Evolutionary conservation across 257 asterid genomes (phyloP).

Genomic region (Hygrophila difformis): DNA sequence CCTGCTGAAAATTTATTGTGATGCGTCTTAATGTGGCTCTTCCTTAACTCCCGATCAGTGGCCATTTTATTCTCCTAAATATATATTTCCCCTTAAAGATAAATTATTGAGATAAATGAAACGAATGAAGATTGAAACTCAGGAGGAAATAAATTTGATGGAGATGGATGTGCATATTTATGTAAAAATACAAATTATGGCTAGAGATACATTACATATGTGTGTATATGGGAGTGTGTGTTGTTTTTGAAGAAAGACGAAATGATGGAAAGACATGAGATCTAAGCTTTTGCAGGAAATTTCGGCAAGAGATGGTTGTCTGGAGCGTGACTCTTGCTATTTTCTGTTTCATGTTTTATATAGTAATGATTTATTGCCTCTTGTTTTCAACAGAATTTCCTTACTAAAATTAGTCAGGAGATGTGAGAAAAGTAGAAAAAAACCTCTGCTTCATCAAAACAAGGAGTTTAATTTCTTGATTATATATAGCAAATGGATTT

Average conservation of each 20-base stretch:
- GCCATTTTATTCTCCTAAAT: slow-evolving; percentile 20
- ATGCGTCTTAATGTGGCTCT: slow-evolving; percentile 9
- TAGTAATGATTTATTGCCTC: no score
- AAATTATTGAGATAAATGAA: not conserved
- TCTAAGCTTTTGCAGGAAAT: slow-evolving; percentile 61
- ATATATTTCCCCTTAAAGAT: not conserved
- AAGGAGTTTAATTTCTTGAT: not conserved
- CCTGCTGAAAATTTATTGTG: slow-evolving; percentile 8
- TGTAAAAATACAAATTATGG: slow-evolving; percentile 11
- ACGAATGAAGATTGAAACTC: no score
- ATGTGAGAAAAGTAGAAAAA: slow-evolving; percentile 16
- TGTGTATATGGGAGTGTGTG: slow-evolving; percentile 22
- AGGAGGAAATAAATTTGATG: slow-evolving; percentile 5
- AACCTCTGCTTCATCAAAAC: not conserved
- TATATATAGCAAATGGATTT: not conserved
- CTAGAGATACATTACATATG: slow-evolving; percentile 5
- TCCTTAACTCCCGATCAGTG: slow-evolving; percentile 20
- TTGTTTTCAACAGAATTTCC: not conserved
- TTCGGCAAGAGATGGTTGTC: slow-evolving; percentile 43
- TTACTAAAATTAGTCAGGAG: not conserved
- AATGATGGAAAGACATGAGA: slow-evolving; percentile 23
- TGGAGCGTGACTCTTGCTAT: slow-evolving; percentile 29
- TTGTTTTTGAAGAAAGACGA: slow-evolving; percentile 47
- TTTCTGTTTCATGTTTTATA: slow-evolving; percentile 13
- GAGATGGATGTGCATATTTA: slow-evolving; percentile 24